Evolutionary conservation across 2,329 filamentous ascomycete species (phyloP).

Genomic region (Scedosporium apiospermum): DNA sequence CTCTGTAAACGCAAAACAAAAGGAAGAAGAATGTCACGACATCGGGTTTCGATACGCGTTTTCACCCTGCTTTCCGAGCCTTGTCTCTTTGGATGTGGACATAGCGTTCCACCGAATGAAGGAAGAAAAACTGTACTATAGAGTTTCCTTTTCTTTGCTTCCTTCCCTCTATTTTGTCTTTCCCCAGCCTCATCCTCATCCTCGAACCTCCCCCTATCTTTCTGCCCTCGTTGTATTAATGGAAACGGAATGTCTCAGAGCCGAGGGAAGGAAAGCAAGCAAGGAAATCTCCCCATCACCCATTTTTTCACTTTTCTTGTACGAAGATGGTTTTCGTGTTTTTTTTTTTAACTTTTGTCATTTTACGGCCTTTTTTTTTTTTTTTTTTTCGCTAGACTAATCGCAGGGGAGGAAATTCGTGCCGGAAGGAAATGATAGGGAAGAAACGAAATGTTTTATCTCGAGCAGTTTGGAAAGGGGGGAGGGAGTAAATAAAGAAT

Average conservation of each 20-base stretch:
- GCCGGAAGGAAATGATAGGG: not conserved
- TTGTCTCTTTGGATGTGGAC: not conserved
- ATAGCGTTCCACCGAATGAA: slow-evolving; percentile 4
- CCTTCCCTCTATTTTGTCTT: not conserved
- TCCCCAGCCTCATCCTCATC: not conserved
- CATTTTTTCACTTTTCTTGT: not conserved
- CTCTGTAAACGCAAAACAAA: slow-evolving; percentile 30
- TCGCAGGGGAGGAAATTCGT: not conserved
- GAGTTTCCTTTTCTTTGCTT: not conserved
- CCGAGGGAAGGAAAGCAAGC: not conserved
- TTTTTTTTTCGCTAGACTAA: not conserved
- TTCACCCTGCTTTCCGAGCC: too few relatives aligned
- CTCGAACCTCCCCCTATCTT: not conserved
- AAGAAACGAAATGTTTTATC: not conserved
- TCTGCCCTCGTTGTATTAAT: not conserved
- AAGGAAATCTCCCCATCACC: not conserved
- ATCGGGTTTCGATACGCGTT: too few relatives aligned
- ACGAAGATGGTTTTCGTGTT: not conserved
- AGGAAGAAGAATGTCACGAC: too few relatives aligned
- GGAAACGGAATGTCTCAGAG: not conserved
- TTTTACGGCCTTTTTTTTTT: not conserved
- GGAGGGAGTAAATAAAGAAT: not conserved
- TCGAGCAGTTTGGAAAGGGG: not conserved
- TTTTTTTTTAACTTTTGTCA: slow-evolving; percentile 6
- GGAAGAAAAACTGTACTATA: not conserved